Percentiles rank a stretch among this genome's conserved stretches.
These are phyloP conservation scores for Botryosphaeria dothidea DNA, from an alignment of 2,329 filamentous ascomycete genomes.

Conservation along the genomic window DNA sequence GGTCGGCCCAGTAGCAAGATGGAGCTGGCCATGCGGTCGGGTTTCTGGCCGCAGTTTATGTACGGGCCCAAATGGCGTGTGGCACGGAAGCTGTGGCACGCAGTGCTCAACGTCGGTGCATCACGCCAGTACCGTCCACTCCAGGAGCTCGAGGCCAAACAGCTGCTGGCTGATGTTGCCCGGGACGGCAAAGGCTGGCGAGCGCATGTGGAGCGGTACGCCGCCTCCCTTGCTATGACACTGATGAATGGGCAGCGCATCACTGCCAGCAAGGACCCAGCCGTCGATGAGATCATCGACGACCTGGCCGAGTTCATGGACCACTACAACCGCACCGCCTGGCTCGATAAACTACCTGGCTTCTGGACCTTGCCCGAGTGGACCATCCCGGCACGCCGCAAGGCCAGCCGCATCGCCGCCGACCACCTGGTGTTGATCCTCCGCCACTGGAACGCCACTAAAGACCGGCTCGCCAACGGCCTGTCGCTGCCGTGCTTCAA, in stretches of 20 bases:
- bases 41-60: not conserved
- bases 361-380: constrained; percentile 40
- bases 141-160: constrained; percentile 17
- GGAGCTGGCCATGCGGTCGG: not conserved
- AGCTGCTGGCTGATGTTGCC: not conserved
- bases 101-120: constrained; percentile 6
- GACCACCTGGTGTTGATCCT: constrained; percentile 39
- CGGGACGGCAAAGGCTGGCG: not conserved
- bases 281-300: not conserved
- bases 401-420: constrained; percentile 31
- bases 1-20: not conserved
- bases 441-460: constrained; percentile 25
- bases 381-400: constrained; percentile 36
- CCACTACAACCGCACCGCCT: not conserved
- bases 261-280: not conserved
- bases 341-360: constrained; percentile 48
- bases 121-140: constrained; percentile 17
- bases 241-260: constrained; percentile 10
- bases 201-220: not conserved
- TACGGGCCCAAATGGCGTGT: constrained; percentile 1
- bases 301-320: not conserved
- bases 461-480: not conserved
- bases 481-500: constrained; percentile 8
- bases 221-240: not conserved
- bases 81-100: constrained; percentile 19